Conservation (phyloP, 2,329 filamentous ascomycete genomes). For the Fusarium hostae region DNA sequence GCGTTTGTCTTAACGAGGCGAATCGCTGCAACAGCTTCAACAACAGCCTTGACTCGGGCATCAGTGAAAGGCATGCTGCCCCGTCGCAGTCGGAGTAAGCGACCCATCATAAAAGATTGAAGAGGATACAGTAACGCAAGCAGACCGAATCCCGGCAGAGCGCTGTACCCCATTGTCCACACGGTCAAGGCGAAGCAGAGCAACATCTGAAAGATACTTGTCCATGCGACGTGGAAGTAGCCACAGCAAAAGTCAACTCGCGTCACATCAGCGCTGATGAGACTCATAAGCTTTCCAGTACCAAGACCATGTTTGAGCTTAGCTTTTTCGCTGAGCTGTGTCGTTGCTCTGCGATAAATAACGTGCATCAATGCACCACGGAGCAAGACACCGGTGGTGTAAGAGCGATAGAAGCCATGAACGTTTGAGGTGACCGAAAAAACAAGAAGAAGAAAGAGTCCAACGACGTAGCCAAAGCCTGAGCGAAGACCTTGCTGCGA, state of each 20-base stretch:
- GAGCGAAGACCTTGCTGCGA: conserved; percentile 13
- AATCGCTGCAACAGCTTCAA: conserved; percentile 19
- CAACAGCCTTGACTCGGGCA: conserved; percentile 16
- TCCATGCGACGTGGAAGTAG: conserved; percentile 48
- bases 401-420: conserved; percentile 24
- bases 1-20: conserved; percentile 26
- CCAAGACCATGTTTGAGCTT: conserved; percentile 36
- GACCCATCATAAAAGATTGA: conserved; percentile 26
- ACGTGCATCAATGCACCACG: conserved; percentile 26
- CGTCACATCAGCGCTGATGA: conserved; percentile 49
- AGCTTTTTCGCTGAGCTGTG: conserved; percentile 18
- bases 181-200: conserved; percentile 44
- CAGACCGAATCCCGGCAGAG: conserved; percentile 14
- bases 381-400: conserved; percentile 6
- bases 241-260: conserved; percentile 48
- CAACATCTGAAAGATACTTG: conserved; percentile 46
- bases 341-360: conserved; percentile 27
- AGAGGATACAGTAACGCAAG: conserved; percentile 21
- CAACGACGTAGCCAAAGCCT: conserved; percentile 26
- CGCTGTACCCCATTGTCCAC: conserved; percentile 23
- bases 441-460: conserved; percentile 6
- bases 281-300: conserved; percentile 47
- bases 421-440: conserved; percentile 31
- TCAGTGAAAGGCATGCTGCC: conserved; percentile 26
- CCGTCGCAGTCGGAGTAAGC: conserved; percentile 12